Evolutionary conservation across 176 grass and related monocot species (phyloP), one percentile per base, ranked within the genome.

Genomic region (Eleusine indica): DNA sequence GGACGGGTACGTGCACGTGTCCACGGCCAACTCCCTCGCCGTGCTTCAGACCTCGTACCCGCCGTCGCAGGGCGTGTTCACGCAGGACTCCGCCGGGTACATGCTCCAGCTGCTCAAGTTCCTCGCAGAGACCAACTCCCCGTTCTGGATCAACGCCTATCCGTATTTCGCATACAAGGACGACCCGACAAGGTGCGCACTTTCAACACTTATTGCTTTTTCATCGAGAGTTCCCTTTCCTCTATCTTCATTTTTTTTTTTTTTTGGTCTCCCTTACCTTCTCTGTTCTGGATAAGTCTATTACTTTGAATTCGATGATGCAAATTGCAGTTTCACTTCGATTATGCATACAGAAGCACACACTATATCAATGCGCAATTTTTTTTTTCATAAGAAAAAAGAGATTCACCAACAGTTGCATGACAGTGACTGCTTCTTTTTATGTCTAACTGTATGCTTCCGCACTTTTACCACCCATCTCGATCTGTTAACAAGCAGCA

Each of bases 161-260:
- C 97, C 97, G 1, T 99, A 96, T 67, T 99, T 99, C 21, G 97
- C 97, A 10, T 99, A 92, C 88, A 99, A 94, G 77, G 91, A 76
- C 18, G 91, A 92, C 70, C 93, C 97, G 0, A 84, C 78, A 70
- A 86, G 74, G 88, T 84, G 22, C 22, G 54, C 70, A 28, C 19
- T 0, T 3, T 0, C 4, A 19, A 11, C 70, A 41, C 19, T 35
- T 35, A 35, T 0, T 3, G 2, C 13, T 39, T 25, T 25, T 30
- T 41, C 5, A n/a, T 9, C 0, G 10, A 17, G 13, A 0, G 6
- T 14, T 63, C 16, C 14, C 1, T 74, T 22, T 29, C 48, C 3
- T 38, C 2, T 41, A 16, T 35, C 32, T 35, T 35, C 32, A 35
- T 35, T 35, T 35, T 35, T 35, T 35, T 35, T 35, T 25, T 25